Percentiles rank a stretch among this genome's conserved stretches.
These are phyloP conservation scores for Lentinula aciculospora DNA, from an alignment of 768 basidiomycete species.

Conservation along the genomic window DNA sequence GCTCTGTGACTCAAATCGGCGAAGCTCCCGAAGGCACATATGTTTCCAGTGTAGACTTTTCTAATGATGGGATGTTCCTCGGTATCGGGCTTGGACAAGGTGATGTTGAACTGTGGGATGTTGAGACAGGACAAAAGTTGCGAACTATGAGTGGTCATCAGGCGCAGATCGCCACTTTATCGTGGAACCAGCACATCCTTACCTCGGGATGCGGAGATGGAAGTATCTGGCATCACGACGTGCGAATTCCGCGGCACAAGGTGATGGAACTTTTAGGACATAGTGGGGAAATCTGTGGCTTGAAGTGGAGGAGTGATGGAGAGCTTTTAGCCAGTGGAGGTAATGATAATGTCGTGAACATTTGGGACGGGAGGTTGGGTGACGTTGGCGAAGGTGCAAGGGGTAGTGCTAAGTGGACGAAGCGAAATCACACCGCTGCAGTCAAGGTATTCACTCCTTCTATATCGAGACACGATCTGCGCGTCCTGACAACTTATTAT, in stretches of 20 bases:
- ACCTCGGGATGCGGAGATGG: constrained; percentile 90
- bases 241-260: constrained; percentile 81
- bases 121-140: constrained; percentile 69
- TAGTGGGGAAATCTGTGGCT: constrained; percentile 87
- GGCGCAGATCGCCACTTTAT: constrained; percentile 76
- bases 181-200: constrained; percentile 85
- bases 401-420: constrained; percentile 81
- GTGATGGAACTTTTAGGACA: constrained; percentile 89
- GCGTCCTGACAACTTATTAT: neutral
- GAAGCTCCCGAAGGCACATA: constrained; percentile 74
- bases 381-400: constrained; percentile 46
- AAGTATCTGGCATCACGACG: constrained; percentile 95
- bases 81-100: constrained; percentile 79
- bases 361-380: constrained; percentile 87
- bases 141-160: constrained; percentile 90
- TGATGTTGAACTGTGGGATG: constrained; percentile 94
- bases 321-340: constrained; percentile 92
- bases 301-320: constrained; percentile 86
- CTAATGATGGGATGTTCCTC: constrained; percentile 75
- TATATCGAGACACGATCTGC: neutral
- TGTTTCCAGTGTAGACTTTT: constrained; percentile 74
- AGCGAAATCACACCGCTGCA: constrained; percentile 86
- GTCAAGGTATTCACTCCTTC: constrained; percentile 45
- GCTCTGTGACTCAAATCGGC: constrained; percentile 71
- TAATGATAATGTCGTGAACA: constrained; percentile 96